Evolutionary conservation across 768 basidiomycete genomes (phyloP).

Genomic region (Leucosporidium scottii): DNA sequence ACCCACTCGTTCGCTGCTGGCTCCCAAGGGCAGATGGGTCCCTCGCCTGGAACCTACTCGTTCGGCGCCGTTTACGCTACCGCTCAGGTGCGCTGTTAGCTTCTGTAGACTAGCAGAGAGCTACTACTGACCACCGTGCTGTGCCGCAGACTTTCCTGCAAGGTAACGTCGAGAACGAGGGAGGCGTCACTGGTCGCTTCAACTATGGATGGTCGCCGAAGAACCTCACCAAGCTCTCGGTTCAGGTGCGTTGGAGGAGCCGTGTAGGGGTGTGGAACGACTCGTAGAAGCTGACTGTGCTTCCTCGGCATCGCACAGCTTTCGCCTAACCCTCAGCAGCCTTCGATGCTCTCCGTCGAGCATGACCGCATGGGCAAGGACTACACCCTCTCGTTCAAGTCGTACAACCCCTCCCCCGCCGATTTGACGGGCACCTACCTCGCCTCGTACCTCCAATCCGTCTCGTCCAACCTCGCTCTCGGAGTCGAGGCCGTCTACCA

Average conservation of each 20-base stretch:
- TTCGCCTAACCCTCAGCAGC: slow-evolving; percentile 59
- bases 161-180: slow-evolving; percentile 89
- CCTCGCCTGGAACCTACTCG: slow-evolving; percentile 71
- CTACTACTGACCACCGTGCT: neutral
- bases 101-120: neutral
- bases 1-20: slow-evolving; percentile 92
- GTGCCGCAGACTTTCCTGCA: slow-evolving; percentile 70
- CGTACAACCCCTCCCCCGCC: slow-evolving; percentile 79
- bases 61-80: slow-evolving; percentile 90
- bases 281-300: neutral
- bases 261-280: neutral
- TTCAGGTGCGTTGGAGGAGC: slow-evolving; percentile 57
- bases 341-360: slow-evolving; percentile 87
- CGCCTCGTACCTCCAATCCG: slow-evolving; percentile 82
- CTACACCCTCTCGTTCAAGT: slow-evolving; percentile 76
- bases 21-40: slow-evolving; percentile 51
- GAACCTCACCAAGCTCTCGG: slow-evolving; percentile 76
- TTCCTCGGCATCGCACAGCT: slow-evolving; percentile 49
- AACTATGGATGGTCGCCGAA: slow-evolving; percentile 79
- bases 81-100: slow-evolving; percentile 53
- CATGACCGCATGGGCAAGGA: slow-evolving; percentile 88
- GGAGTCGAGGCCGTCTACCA: slow-evolving; percentile 82
- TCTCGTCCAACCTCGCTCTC: slow-evolving; percentile 80
- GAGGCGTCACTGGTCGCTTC: slow-evolving; percentile 75
- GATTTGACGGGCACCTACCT: slow-evolving; percentile 88